Base-by-base conservation (phyloP, 2,329 filamentous ascomycete species). In the Boeremia lycopersici region DNA sequence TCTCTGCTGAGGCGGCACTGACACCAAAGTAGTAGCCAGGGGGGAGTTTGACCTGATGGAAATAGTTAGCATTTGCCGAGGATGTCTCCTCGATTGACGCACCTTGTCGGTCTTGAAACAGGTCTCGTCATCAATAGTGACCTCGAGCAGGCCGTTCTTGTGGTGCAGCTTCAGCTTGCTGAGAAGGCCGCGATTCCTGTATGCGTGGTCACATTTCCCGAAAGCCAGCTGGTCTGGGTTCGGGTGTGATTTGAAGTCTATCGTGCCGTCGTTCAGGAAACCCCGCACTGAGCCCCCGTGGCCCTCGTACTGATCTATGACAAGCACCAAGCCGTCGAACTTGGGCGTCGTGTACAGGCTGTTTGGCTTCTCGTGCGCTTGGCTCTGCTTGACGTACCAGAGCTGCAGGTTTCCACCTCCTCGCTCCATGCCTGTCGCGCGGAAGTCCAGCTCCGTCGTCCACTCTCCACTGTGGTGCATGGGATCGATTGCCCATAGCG, bases 331-430 rank as follows among this genome's bases (percentile, higher is more conserved):
- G n/a, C 95, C 95, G 67, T 98, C 93, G 68, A 96, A 99, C 64
- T 85, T 86, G 48, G 86, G 86, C 9, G 89, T 88, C 0, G 89
- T 95, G 77, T 97, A 96, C 64, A 96, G 86, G 75, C 90, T 96
- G 61, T 85, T 84, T 23, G 87, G 83, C 50, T 86, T 88, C 50
- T 96, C 80, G 28, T 81, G 79, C 56, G 82, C 77, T 63, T 84
- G 78, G 29, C 89, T 89, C 56, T 90, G 84, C 65, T 86, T 87
- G 47, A 85, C 87, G 70, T 96, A 91, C 95, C 95, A 99, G 68
- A 99, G 82, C 76, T 98, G 93, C 64, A 99, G 80, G 77, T 96
- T 97, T 43, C 95, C 95, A 53, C 88, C 87, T 45, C 88, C 91
- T 64, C 90, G 82, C 71, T 98, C 95, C 60, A 89, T 88, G 7